Evolutionary conservation across 1,284 basidiomycete species (phyloP), one percentile per base, ranked within the genome.

Genomic region (Schizophyllum commune): DNA sequence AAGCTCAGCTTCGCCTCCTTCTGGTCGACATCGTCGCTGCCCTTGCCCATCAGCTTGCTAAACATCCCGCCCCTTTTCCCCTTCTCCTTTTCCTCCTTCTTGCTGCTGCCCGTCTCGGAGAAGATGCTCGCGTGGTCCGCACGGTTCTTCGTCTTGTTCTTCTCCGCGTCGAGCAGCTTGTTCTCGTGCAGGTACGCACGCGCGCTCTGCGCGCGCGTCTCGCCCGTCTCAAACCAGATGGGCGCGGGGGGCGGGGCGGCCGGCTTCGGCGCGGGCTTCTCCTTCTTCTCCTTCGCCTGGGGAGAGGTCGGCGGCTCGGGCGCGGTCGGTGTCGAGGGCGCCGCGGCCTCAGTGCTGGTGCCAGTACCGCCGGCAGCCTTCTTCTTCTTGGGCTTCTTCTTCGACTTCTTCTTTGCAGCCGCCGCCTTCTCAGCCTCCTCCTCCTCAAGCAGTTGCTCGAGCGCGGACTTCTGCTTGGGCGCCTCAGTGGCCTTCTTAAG

Each of bases 101-200:
- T 17, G 17, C 20, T 20, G 51, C 51, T 27, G 53, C 27, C 19
- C 13, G 20, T 27, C 27, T 55, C 19, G n/a, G 80, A 70, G 62
- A 81, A 80, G 54, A 83, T 70, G 11, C 79, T 81, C 4, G 78
- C 77, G 67, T 81, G 78, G 61, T 83, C 82, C 0, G 82, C 78
- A 32, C 89, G 79, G 19, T 85, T 83, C 72, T 92, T 92, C 58
- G 86, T 71, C 71, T 92, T 92, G 62, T 74, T 72, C 70, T 88
- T 89, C 67, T 81, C 78, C 17, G 76, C 71, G 13, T 47, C 39
- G 17, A 47, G 39, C 27, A 27, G 27, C 39, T 17, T 47, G 39
- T 47, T 47, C 39, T 47, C 39, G 65, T 85, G 79, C 21, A 89
- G 65, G 70, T 91, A 92, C n/a, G 85, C 83, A 62, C 77, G 86